Base-by-base conservation (phyloP, 306 rosid genomes). In the Echinosophora koreensis region DNA sequence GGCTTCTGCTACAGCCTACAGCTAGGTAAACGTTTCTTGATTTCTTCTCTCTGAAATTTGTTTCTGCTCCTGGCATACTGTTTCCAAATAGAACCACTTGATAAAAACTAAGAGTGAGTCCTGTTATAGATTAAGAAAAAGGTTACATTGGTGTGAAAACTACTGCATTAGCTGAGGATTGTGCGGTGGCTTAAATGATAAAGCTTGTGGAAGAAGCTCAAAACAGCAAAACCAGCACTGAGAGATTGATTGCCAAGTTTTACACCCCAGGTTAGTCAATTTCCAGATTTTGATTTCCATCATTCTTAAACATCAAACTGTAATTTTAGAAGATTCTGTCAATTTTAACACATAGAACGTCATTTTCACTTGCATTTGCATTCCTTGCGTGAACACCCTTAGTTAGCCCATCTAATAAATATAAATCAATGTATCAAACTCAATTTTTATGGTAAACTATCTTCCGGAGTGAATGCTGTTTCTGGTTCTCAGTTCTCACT, bases 171-270 rank as follows among this genome's bases (percentile, higher is more conserved):
- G 91, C 97, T 30, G 97, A 96, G 80, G 99, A 96, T 38, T 91
- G 96, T 80, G 91, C 89, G 66, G 97, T 96, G 83, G 92, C 99
- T 69, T 91, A 96, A 86, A 92, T 96, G 99, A 88, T 91, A 17
- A 92, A 86, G 86, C 96, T 96, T 47, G 99, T 96, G 2, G 98
- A 96, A 89, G 98, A 91, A 78, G 99, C 99, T 38, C 97, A 92
- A 57, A 92, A 88, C 89, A 91, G 95, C 75, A 96, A 92, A 84
- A 76, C 98, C 56, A 81, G 74, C 49, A 88, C 92, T 58, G 92
- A 96, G 69, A 89, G 90, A 79, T 70, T 91, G 77, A 91, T 96
- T 77, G 86, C 98, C 27, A 87, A 86, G 80, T 92, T 82, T 87
- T 96, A 96, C 74, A 96, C 99, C 60, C 99, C 99, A 58, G 92